Evolutionary conservation across 805 yeast genomes (phyloP).

Genomic region (Citeromyces matritensis): DNA sequence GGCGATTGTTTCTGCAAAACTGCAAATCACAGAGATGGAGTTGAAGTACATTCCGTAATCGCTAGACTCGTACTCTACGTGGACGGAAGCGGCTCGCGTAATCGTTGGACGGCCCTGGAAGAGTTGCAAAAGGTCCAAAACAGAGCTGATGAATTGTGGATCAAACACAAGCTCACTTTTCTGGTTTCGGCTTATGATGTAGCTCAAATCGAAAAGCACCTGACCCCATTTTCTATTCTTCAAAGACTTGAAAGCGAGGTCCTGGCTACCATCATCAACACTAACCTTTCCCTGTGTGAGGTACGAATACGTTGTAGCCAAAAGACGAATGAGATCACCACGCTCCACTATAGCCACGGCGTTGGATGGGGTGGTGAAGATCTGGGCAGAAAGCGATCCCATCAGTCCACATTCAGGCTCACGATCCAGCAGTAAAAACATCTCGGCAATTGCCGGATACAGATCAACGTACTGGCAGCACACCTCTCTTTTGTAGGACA

Average conservation of each 20-base stretch:
- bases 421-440: conserved; percentile 60
- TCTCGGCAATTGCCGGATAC: conserved; percentile 60
- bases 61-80: conserved; percentile 82
- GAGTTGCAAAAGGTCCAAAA: conserved; percentile 48
- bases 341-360: conserved; percentile 47
- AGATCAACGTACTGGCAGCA: conserved; percentile 75
- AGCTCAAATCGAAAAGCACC: conserved; percentile 65
- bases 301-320: conserved; percentile 49
- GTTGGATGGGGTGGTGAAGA: conserved; percentile 81
- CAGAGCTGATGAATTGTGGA: conserved; percentile 34
- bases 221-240: conserved; percentile 70
- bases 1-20: conserved; percentile 40
- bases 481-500: conserved; percentile 37
- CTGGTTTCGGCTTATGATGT: conserved; percentile 56
- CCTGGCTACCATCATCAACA: conserved; percentile 18
- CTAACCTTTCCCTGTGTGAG: conserved; percentile 37
- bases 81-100: conserved; percentile 60
- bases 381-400: conserved; percentile 64
- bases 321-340: conserved; percentile 47
- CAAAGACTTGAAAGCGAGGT: conserved; percentile 25
- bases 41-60: conserved; percentile 67
- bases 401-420: conserved; percentile 79
- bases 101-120: conserved; percentile 72
- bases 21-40: conserved; percentile 50
- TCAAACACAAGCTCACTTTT: conserved; percentile 29